Conservation (phyloP, 2,329 filamentous ascomycete species). For the Epichloe uncinata region DNA sequence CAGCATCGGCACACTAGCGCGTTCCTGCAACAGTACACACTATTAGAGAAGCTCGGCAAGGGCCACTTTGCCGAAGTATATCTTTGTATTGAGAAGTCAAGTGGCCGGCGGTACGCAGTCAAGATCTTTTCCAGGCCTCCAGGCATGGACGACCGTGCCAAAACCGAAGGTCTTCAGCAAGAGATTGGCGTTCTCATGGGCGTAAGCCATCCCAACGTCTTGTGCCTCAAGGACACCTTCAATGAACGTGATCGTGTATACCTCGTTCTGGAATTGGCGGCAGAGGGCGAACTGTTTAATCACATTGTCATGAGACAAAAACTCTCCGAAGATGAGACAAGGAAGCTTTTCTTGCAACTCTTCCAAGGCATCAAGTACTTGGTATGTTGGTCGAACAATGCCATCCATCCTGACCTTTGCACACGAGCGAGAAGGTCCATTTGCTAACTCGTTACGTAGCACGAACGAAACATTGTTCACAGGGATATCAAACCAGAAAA, state of each 20-base stretch:
- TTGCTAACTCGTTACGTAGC: conserved; percentile 37
- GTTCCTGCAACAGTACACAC: conserved; percentile 76
- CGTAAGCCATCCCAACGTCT: conserved; percentile 85
- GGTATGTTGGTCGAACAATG: conserved; percentile 38
- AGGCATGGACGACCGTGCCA: conserved; percentile 70
- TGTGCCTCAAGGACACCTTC: conserved; percentile 91
- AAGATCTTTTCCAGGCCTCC: conserved; percentile 86
- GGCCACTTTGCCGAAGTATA: conserved; percentile 94
- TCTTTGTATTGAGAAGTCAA: conserved; percentile 73
- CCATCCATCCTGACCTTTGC: not conserved
- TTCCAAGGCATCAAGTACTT: conserved; percentile 93
- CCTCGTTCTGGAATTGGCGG: conserved; percentile 76
- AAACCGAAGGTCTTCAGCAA: conserved; percentile 77
- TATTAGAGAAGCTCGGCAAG: conserved; percentile 78
- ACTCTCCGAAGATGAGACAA: conserved; percentile 67
- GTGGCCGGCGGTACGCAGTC: conserved; percentile 74
- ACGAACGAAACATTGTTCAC: conserved; percentile 94
- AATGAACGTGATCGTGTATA: conserved; percentile 86
- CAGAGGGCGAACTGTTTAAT: conserved; percentile 93
- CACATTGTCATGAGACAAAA: conserved; percentile 86
- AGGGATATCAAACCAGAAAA: conserved; percentile 98
- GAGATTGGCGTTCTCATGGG: conserved; percentile 95
- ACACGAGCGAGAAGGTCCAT: not conserved
- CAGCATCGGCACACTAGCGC: conserved; percentile 57
- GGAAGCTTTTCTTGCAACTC: conserved; percentile 79